Conservation (phyloP, 164 flowering plant genomes). For the Macadamia integrifolia region DNA sequence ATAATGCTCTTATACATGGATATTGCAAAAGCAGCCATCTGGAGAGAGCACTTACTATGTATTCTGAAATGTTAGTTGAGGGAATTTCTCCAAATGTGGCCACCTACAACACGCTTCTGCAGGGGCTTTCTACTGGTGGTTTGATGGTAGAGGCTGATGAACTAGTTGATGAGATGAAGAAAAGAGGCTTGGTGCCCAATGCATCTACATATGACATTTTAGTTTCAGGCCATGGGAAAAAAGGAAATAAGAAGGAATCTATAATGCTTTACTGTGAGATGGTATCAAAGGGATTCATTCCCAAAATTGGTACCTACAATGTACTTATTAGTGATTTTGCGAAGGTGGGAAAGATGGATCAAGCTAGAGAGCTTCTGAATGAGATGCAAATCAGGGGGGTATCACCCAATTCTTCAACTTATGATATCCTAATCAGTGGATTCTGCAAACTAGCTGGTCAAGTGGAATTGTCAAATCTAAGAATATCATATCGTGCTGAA, state of each 20-base stretch:
- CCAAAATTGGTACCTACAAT: constrained; percentile 66
- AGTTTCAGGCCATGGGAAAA: constrained; percentile 66
- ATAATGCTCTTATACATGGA: constrained; percentile 71
- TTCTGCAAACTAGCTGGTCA: constrained; percentile 60
- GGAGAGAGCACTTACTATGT: constrained; percentile 40
- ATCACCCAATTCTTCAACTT: constrained; percentile 64
- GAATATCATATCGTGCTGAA: constrained; percentile 33
- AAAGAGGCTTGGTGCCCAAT: constrained; percentile 49
- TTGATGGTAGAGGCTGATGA: constrained; percentile 47
- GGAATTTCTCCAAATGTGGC: constrained; percentile 55
- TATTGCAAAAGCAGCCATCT: constrained; percentile 57
- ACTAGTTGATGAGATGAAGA: constrained; percentile 51
- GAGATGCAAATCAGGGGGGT: constrained; percentile 78
- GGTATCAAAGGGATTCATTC: constrained; percentile 72
- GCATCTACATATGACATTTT: constrained; percentile 56
- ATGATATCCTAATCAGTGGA: constrained; percentile 76
- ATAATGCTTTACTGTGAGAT: constrained; percentile 78
- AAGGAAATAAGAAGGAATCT: constrained; percentile 54
- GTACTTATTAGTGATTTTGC: constrained; percentile 65
- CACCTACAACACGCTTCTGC: constrained; percentile 65
- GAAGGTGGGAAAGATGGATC: constrained; percentile 62
- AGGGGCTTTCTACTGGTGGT: constrained; percentile 42
- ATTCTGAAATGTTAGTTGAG: constrained; percentile 49
- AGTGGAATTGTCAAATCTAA: constrained; percentile 34
- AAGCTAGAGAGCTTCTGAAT: constrained; percentile 76